These are phyloP conservation scores for Cnidoscolus chayamansa DNA, from an alignment of 441 rosid genomes.

Conservation along the genomic window DNA sequence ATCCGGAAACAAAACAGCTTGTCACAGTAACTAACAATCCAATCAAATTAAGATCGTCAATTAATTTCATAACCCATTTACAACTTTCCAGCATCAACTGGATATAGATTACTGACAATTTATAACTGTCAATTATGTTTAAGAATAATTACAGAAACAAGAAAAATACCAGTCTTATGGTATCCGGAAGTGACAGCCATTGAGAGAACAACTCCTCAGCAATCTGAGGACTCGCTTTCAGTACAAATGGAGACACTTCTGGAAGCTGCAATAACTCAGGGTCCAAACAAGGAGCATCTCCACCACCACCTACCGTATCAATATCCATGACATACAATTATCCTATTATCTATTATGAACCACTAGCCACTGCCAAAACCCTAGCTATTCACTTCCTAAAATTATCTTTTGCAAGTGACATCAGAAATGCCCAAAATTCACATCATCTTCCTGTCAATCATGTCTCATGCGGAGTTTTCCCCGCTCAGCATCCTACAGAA, in stretches of 20 bases:
- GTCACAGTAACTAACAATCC: neutral
- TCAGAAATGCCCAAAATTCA: neutral
- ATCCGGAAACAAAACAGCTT: neutral
- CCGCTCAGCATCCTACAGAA: neutral
- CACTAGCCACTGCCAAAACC: conserved; percentile 3
- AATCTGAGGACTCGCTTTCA: conserved; percentile 50
- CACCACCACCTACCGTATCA: conserved; percentile 31
- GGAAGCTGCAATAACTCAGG: conserved; percentile 70
- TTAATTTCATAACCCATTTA: neutral
- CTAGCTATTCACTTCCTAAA: conserved; percentile 19
- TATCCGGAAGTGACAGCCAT: conserved; percentile 85
- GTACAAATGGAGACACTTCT: conserved; percentile 53
- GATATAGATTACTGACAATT: neutral
- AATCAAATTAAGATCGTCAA: neutral
- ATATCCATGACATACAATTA: conserved; percentile 37
- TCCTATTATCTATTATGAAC: conserved; percentile 1
- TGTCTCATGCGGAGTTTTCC: neutral
- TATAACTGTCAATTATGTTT: neutral
- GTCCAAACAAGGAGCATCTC: conserved; percentile 45
- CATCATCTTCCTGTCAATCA: neutral
- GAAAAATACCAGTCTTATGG: conserved; percentile 51
- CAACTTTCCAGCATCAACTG: neutral
- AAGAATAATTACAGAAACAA: neutral
- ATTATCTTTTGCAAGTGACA: neutral
- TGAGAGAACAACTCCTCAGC: conserved; percentile 63